Evolutionary conservation across 2,329 filamentous ascomycete species (phyloP).

Genomic region (Colletotrichum lindemuthianum): DNA sequence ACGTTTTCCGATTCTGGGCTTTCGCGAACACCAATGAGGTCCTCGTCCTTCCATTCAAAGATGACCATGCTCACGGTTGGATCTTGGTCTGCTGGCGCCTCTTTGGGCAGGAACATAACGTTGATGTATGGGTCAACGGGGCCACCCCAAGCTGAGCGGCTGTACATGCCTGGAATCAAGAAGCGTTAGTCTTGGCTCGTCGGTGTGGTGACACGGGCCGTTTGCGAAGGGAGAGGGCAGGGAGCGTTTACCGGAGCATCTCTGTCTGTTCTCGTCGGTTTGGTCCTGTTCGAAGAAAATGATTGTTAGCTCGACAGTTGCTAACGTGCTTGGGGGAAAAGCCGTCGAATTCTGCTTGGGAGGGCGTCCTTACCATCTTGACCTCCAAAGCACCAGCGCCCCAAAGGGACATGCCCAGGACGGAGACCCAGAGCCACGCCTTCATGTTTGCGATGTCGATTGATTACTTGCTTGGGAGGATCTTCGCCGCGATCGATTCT

Average conservation of each 20-base stretch:
- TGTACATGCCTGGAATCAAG: conserved; percentile 82
- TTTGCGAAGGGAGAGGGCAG: too few species aligned
- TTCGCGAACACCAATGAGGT: conserved; percentile 77
- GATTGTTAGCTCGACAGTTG: background rate
- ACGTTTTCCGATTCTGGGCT: conserved; percentile 65
- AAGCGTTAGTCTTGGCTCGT: background rate
- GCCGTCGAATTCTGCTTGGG: background rate
- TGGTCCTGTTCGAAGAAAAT: conserved; percentile 67
- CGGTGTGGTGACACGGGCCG: background rate
- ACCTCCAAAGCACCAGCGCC: conserved; percentile 67
- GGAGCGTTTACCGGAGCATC: conserved; percentile 69
- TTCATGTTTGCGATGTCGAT: conserved; percentile 56
- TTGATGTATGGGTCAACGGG: conserved; percentile 89
- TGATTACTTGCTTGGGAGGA: background rate
- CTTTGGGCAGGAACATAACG: conserved; percentile 76
- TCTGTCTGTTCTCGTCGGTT: conserved; percentile 79
- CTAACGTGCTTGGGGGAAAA: too few species aligned
- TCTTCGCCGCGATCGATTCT: background rate
- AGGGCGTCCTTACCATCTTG: conserved; percentile 57
- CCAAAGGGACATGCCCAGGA: conserved; percentile 65
- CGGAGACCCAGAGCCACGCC: conserved; percentile 60
- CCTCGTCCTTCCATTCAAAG: conserved; percentile 92
- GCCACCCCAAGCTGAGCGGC: conserved; percentile 87
- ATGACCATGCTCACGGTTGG: conserved; percentile 85
- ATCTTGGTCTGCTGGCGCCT: conserved; percentile 70